A percentile compares a stretch with the other conserved stretches of the same genome.
phyloP scores from a whole-genome alignment of 768 basidiomycete species.

The Naganishia onofrii region DNA sequence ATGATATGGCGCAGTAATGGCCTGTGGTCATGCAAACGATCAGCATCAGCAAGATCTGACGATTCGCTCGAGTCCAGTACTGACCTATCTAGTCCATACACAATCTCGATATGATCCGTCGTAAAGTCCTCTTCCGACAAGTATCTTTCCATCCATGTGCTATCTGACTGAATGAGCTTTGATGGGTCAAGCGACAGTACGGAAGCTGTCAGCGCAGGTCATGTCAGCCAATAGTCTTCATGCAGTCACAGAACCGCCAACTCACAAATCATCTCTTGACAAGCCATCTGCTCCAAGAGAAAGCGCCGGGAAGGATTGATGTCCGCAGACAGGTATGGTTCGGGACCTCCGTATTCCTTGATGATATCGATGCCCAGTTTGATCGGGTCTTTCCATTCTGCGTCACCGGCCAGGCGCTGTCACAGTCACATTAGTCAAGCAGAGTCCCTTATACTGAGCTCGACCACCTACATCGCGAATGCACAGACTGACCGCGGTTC shows the following conservation, averaged over 20 bases:
- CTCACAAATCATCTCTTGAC: conserved; percentile 37
- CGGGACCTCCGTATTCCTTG: conserved; percentile 31
- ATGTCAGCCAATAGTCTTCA: neutral
- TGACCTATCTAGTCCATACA: conserved; percentile 24
- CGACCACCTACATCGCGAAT: conserved; percentile 37
- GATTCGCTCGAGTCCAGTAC: too few relatives aligned
- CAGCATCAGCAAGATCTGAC: neutral
- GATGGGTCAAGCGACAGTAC: conserved; percentile 9
- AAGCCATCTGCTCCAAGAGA: conserved; percentile 37
- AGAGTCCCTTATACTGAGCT: neutral
- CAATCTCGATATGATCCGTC: conserved; percentile 27
- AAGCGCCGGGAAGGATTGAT: conserved; percentile 31
- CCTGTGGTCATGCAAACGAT: neutral
- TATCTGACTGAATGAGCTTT: conserved; percentile 5
- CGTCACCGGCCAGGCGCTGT: conserved; percentile 32
- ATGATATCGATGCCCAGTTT: conserved; percentile 25
- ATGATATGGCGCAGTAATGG: conserved; percentile 4
- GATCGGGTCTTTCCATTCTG: conserved; percentile 34
- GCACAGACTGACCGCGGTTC: conserved; percentile 28
- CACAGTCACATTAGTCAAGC: neutral
- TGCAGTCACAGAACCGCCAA: neutral
- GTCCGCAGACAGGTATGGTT: conserved; percentile 19
- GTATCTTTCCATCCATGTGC: conserved; percentile 22
- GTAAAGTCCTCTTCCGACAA: conserved; percentile 8
- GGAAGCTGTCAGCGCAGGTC: neutral